Evolutionary conservation across 2,329 filamentous ascomycete species (phyloP), one percentile per base, ranked within the genome.

Genomic region (Calonectria henricotiae): DNA sequence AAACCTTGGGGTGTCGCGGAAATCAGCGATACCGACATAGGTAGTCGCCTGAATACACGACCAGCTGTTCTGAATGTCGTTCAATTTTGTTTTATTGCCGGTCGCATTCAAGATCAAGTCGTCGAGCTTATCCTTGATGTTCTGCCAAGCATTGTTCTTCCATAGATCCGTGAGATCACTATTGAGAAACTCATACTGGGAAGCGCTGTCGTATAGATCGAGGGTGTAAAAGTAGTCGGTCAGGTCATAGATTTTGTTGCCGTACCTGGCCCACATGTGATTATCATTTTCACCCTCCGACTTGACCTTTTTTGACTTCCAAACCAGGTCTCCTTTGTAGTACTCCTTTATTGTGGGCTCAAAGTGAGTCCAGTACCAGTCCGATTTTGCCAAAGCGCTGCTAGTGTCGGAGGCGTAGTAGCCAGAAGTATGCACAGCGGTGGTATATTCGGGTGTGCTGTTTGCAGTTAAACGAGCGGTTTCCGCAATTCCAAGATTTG

Each of bases 151-250:
- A 71, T 95, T 94, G 68, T 90, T 87, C 76, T 91, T 88, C 77
- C 97, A 89, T 15, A 95, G 82, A 2, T 91, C 86, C 1, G 89
- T 88, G 6, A 98, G 82, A 12, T 89, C 87, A 1, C 80, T 75
- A 70, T 96, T 91, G 39, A 99, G 86, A 83, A 97, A 98, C 17
- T 88, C 82, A 83, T 94, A 97, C 0, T 80, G 79, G 0, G 83
- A 78, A 6, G 86, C 76, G 65, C 90, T 85, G 74, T 91, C 86
- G 77, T 88, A 85, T 25, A 86, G 74, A 9, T 92, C 84, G 49
- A 91, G 83, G 0, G 95, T 98, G 79, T 94, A 87, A 82, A 95
- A 95, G 83, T 99, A 99, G 81, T 98, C 90, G 0, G 94, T 97
- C 67, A 99, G 83, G 80, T 99, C 96, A 80, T 96, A 98, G 23